A percentile compares a stretch with the other conserved stretches of the same genome.
These are phyloP conservation scores for Lecanicillium sp. DNA, from an alignment of 2,329 filamentous ascomycete species.

Conservation along the genomic window DNA sequence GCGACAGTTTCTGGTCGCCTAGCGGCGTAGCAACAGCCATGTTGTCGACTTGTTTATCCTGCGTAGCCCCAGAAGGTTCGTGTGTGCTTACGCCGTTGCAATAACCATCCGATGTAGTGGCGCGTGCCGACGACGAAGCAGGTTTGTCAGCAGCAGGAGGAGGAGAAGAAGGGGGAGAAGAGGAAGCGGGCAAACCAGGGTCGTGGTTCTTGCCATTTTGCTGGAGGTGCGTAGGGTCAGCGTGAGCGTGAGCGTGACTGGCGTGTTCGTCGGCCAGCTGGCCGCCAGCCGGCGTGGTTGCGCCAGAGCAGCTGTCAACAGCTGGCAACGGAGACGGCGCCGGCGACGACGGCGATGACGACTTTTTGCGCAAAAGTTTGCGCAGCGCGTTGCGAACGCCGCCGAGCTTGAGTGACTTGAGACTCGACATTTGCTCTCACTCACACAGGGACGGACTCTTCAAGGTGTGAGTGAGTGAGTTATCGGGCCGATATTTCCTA, in stretches of 20 bases:
- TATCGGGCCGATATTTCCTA: too few relatives aligned
- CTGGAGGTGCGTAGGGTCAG: background rate
- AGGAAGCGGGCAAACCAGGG: background rate
- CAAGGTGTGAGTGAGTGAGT: too few relatives aligned
- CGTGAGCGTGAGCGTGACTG: slow-evolving; percentile 3
- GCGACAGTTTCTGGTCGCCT: slow-evolving; percentile 29
- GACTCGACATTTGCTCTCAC: slow-evolving; percentile 19
- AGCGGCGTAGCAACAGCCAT: slow-evolving; percentile 3
- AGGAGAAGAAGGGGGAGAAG: background rate
- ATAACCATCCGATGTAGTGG: too few relatives aligned
- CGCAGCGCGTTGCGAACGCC: slow-evolving; percentile 21
- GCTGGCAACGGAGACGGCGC: too few relatives aligned
- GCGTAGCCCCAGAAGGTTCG: too few relatives aligned
- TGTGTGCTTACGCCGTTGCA: too few relatives aligned
- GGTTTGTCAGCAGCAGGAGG: too few relatives aligned
- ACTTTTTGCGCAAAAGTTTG: slow-evolving; percentile 17
- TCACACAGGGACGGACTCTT: too few relatives aligned
- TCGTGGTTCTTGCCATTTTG: background rate
- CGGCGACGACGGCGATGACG: background rate
- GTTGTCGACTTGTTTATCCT: too few relatives aligned
- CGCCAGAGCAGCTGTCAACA: slow-evolving; percentile 2
- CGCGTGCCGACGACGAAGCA: too few relatives aligned
- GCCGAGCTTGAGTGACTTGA: slow-evolving; percentile 21
- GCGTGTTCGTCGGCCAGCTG: slow-evolving; percentile 3
- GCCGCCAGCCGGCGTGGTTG: slow-evolving; percentile 6